Base-by-base conservation (phyloP, 2,329 filamentous ascomycete species). In the Fusarium neocosmosporiellum region DNA sequence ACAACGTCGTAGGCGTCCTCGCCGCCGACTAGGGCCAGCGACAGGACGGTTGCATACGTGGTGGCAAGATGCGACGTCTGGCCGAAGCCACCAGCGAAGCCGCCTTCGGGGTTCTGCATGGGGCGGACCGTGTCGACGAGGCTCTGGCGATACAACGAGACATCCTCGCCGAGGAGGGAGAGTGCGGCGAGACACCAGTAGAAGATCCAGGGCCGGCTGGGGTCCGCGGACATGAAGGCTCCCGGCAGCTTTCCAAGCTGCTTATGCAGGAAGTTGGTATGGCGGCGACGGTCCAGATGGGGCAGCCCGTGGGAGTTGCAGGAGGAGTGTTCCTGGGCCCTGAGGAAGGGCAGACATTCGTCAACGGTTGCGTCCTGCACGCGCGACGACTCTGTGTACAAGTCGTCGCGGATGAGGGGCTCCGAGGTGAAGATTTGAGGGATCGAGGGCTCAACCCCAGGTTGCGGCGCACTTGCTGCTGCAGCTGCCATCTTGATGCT, bases 51-150 rank as follows among this genome's bases (percentile, higher is more conserved):
- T 55, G 95, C 95, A 86, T 98, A 99, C 1, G 93, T 94, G 54
- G 94, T 92, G 65, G 96, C 96, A 75, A 96, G 88, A 83, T 99
- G 96, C 61, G 94, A 95, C 74, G 90, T 87, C 80, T 98, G 96
- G 31, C 96, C 95, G 81, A 95, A 93, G n/a, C 96, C 95, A 71
- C 96, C 96, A 60, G 95, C 96, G 81, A 98, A 98, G 3, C 96
- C 96, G 59, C 96, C 96, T 18, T 87, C 87, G 24, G 86, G 81
- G 81, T 98, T 97, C 83, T 98, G 96, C 83, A 96, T 91, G 50
- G 94, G 90, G 55, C 87, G 88, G 59, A 96, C 91, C 8, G 95
- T 98, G 68, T 91, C 88, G 59, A 93, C 84, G 66, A 96, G 89
- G 83, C 88, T 87, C 72, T 92, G 85, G 64, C 92, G 89, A 81